A percentile compares a stretch with the other conserved stretches of the same genome.
Conservation (phyloP, 1,284 basidiomycete species). For the Heterobasidion occidentale region DNA sequence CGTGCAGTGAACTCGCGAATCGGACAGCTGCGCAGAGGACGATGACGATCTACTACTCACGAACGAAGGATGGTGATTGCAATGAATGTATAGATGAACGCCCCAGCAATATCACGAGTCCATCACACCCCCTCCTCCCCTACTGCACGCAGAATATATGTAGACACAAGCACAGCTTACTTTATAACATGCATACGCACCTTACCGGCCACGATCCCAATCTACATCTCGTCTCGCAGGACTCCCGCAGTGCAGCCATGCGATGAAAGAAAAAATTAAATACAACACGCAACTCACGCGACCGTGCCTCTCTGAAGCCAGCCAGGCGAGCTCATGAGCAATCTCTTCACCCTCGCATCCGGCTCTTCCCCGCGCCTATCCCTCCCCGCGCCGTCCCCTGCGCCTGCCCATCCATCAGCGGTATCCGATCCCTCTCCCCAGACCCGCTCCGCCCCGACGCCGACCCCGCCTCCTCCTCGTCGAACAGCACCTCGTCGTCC, state of each 20-base stretch:
- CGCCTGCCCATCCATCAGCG: neutral
- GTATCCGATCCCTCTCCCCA: neutral
- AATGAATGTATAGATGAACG: neutral
- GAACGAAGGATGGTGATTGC: neutral
- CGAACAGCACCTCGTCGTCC: constrained; percentile 47
- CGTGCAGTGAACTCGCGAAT: too few species aligned
- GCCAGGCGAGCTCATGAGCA: too few species aligned
- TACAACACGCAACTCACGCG: too few species aligned
- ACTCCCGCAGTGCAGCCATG: too few species aligned
- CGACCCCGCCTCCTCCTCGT: constrained; percentile 15
- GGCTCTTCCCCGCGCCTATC: neutral
- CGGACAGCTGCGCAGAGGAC: too few species aligned
- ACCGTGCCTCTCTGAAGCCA: too few species aligned
- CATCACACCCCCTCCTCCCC: neutral
- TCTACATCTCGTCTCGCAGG: too few species aligned
- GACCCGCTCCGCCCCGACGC: neutral
- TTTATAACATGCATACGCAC: too few species aligned
- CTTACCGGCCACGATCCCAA: too few species aligned
- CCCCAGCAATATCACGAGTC: neutral
- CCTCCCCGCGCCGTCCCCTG: neutral
- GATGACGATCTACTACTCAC: neutral
- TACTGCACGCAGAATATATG: neutral
- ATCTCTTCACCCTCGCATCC: neutral
- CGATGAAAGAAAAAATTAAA: too few species aligned
- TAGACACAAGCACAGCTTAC: too few species aligned